These are phyloP conservation scores for Mortierella polycephala DNA, from an alignment of 371 early-diverging fungal species.

Conservation along the genomic window DNA sequence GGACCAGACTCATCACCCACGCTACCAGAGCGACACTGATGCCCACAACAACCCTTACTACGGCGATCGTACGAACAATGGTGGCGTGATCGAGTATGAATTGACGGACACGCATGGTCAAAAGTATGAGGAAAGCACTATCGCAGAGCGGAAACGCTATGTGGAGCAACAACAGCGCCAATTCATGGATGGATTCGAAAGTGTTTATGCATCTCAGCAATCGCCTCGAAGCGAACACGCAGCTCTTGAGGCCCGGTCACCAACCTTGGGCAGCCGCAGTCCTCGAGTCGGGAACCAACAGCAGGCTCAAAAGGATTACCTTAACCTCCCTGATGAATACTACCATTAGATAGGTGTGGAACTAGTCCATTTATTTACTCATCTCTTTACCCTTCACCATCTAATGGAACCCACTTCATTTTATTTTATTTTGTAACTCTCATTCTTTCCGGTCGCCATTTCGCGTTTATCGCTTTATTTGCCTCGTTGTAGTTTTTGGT, in stretches of 20 bases:
- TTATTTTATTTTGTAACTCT: not conserved
- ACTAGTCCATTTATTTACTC: not conserved
- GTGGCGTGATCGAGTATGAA: slow-evolving; percentile 41
- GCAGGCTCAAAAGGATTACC: not conserved
- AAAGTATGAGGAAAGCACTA: slow-evolving; percentile 15
- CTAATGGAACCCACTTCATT: too few species aligned
- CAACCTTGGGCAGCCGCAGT: not conserved
- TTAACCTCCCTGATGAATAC: not conserved
- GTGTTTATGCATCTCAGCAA: slow-evolving; percentile 23
- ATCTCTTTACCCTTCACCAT: not conserved
- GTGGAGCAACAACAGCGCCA: slow-evolving; percentile 47
- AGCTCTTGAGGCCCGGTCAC: not conserved
- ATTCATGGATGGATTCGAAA: slow-evolving; percentile 37
- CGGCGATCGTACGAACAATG: slow-evolving; percentile 15
- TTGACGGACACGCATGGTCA: slow-evolving; percentile 17
- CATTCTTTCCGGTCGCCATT: too few species aligned
- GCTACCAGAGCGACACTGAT: slow-evolving; percentile 12
- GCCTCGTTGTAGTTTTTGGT: too few species aligned
- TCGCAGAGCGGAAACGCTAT: slow-evolving; percentile 41
- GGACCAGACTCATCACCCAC: slow-evolving; percentile 24
- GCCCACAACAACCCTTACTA: slow-evolving; percentile 23
- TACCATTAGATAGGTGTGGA: not conserved
- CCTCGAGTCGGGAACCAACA: not conserved
- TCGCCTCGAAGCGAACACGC: not conserved
- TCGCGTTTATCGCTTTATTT: too few species aligned